These are phyloP conservation scores for Coleophoma eucalyptorum DNA, from an alignment of 2,329 filamentous ascomycete species.

Conservation along the genomic window DNA sequence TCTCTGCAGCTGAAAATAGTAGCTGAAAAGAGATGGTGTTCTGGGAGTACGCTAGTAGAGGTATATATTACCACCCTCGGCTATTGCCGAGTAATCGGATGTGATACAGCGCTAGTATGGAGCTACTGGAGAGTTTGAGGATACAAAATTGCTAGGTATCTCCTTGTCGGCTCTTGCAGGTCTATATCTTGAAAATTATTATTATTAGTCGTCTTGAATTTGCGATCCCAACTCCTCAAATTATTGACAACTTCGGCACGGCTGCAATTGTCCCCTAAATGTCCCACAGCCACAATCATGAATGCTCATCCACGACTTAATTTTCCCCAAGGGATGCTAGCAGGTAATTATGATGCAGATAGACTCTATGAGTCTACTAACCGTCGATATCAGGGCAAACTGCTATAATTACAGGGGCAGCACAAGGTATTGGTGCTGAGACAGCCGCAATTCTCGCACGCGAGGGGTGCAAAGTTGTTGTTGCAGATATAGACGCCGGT, in stretches of 20 bases:
- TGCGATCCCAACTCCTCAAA: neutral
- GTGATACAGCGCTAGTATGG: neutral
- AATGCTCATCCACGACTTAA: neutral
- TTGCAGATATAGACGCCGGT: conserved; percentile 55
- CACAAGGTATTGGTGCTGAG: conserved; percentile 64
- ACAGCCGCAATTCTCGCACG: conserved; percentile 58
- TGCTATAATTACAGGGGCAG: conserved; percentile 50
- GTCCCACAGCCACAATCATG: neutral
- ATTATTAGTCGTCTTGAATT: neutral
- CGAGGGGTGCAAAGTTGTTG: conserved; percentile 52
- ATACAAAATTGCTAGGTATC: neutral
- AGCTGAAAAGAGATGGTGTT: too few relatives aligned
- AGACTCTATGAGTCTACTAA: neutral
- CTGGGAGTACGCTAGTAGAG: too few relatives aligned
- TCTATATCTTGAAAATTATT: neutral
- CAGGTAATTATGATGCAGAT: neutral
- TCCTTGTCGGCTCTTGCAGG: neutral
- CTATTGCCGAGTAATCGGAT: neutral
- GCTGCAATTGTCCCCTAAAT: neutral
- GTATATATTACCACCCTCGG: too few relatives aligned
- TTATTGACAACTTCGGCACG: neutral
- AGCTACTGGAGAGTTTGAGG: neutral
- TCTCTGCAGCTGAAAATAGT: too few relatives aligned
- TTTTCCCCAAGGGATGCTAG: neutral
- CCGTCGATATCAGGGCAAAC: neutral